These are phyloP conservation scores for Aspergillus alliaceus DNA, from an alignment of 2,329 filamentous ascomycete species.

Conservation along the genomic window DNA sequence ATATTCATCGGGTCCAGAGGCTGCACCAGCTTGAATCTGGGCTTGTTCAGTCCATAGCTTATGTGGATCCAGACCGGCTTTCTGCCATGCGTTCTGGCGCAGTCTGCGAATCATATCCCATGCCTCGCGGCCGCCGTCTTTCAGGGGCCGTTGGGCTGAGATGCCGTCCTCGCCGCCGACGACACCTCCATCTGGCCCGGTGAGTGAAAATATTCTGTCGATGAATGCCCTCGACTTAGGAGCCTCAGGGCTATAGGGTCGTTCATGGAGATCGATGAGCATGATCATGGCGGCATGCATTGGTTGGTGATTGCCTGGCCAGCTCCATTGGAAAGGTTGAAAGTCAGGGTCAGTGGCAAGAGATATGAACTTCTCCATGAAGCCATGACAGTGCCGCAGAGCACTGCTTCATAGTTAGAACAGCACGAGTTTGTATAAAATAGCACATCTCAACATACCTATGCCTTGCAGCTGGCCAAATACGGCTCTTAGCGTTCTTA, in stretches of 20 bases:
- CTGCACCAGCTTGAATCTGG: conserved; percentile 40
- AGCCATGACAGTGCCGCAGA: conserved; percentile 48
- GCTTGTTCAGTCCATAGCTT: conserved; percentile 49
- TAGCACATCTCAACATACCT: conserved; percentile 28
- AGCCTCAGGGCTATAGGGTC: conserved; percentile 47
- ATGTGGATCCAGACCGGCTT: conserved; percentile 47
- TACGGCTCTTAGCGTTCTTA: conserved; percentile 48
- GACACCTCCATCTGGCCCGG: conserved; percentile 46
- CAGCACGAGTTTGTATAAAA: background rate
- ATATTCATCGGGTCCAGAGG: conserved; percentile 21
- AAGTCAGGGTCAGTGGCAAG: conserved; percentile 48
- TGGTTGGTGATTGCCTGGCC: conserved; percentile 39
- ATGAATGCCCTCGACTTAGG: conserved; percentile 47
- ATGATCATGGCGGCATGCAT: conserved; percentile 42
- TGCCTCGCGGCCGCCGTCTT: conserved; percentile 50
- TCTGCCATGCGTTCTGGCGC: conserved; percentile 50
- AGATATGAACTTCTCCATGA: conserved; percentile 51
- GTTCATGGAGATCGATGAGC: conserved; percentile 51
- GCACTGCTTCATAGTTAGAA: conserved; percentile 32
- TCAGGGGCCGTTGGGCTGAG: conserved; percentile 43
- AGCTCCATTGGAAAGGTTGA: conserved; percentile 51
- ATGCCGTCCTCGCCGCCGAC: conserved; percentile 48
- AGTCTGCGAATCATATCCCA: conserved; percentile 51
- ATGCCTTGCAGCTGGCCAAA: conserved; percentile 48
- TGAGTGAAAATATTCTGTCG: conserved; percentile 47